phyloP scores from a whole-genome alignment of 2,329 filamentous ascomycete species.

The Stagonosporopsis cucurbitacearum region DNA sequence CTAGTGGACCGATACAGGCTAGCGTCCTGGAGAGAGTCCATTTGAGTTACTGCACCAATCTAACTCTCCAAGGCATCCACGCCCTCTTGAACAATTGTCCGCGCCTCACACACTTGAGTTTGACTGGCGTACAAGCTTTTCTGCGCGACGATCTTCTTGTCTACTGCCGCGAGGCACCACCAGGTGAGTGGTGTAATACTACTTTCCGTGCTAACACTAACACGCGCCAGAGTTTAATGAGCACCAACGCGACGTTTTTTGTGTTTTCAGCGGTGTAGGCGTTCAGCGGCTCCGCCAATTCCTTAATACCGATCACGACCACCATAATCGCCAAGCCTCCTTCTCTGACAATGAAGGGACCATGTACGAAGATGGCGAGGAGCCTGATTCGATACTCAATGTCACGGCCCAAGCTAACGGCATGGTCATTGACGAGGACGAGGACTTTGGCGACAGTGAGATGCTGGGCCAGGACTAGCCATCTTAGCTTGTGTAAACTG shows the following conservation, averaged over 20 bases:
- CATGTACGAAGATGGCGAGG: constrained; percentile 42
- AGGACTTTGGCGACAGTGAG: constrained; percentile 55
- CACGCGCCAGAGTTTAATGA: constrained; percentile 79
- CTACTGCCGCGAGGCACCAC: constrained; percentile 86
- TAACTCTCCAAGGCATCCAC: constrained; percentile 85
- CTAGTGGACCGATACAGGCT: constrained; percentile 63
- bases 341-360: constrained; percentile 36
- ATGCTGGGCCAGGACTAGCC: constrained; percentile 46
- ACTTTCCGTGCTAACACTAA: background rate
- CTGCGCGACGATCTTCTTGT: constrained; percentile 80
- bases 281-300: constrained; percentile 79
- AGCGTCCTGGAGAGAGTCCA: constrained; percentile 90
- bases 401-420: constrained; percentile 46
- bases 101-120: constrained; percentile 88
- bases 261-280: constrained; percentile 91
- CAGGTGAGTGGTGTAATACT: constrained; percentile 56
- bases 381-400: constrained; percentile 44
- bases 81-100: constrained; percentile 88
- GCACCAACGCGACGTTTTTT: constrained; percentile 94
- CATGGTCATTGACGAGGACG: constrained; percentile 53
- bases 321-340: constrained; percentile 24
- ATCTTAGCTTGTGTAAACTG: background rate
- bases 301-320: constrained; percentile 63
- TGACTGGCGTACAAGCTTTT: constrained; percentile 93
- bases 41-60: constrained; percentile 88